These are phyloP conservation scores for Fennellomyces sp. DNA, from an alignment of 371 early-diverging fungal genomes.

Conservation along the genomic window DNA sequence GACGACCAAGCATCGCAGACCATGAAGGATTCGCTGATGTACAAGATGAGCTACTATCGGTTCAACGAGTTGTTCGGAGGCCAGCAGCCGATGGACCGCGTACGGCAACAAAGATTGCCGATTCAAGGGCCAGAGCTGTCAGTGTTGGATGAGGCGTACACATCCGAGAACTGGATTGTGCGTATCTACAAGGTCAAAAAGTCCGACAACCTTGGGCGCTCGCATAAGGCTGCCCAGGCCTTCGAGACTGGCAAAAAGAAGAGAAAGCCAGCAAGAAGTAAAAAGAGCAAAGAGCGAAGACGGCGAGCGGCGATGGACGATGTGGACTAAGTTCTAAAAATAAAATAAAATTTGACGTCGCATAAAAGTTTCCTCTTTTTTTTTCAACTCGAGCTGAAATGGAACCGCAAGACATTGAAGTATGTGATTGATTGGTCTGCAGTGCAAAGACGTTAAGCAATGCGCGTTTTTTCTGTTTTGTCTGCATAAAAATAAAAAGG, in stretches of 20 bases:
- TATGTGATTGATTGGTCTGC: background rate
- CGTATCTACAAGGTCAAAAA: constrained; percentile 96
- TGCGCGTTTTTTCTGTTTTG: constrained; percentile 3
- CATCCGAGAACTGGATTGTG: constrained; percentile 94
- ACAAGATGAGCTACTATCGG: constrained; percentile 96
- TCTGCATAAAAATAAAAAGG: no score
- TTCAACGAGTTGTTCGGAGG: constrained; percentile 87
- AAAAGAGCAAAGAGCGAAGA: constrained; percentile 49
- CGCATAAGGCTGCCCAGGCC: constrained; percentile 69
- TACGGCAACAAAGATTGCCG: constrained; percentile 82
- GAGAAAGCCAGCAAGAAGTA: constrained; percentile 33
- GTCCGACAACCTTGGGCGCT: constrained; percentile 88
- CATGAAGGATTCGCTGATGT: constrained; percentile 93
- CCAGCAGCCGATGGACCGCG: constrained; percentile 80
- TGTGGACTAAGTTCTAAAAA: constrained; percentile 22
- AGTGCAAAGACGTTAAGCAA: background rate
- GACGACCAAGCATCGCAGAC: constrained; percentile 88
- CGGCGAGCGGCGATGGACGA: constrained; percentile 30
- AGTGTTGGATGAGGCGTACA: constrained; percentile 91
- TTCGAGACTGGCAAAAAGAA: constrained; percentile 64
- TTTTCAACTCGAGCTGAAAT: background rate
- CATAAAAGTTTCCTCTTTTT: background rate
- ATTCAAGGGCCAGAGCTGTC: constrained; percentile 78
- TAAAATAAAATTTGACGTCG: background rate
- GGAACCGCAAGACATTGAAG: background rate